Evolutionary conservation across 305 asterid genomes (phyloP), one percentile per base, ranked within the genome.

Genomic region (Lippia alba): DNA sequence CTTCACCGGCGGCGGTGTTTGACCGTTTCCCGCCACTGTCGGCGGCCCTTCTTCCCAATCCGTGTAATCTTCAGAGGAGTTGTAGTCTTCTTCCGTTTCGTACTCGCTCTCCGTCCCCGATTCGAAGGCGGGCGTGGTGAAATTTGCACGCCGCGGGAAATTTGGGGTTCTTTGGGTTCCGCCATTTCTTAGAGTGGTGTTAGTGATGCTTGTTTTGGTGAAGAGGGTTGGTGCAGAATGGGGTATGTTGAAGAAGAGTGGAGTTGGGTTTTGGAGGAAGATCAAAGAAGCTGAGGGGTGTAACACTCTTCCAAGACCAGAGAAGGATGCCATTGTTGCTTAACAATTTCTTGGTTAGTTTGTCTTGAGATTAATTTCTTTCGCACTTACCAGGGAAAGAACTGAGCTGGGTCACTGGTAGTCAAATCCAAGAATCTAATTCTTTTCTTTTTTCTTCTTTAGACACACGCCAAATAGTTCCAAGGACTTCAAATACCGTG

Each of bases 71-170:
- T 73, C 85, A 39, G 40, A 12, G 3, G 75, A 72, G 6, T 51
- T 71, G 1, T 62, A 61, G 4, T 78, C 85, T 51, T 41, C 71
- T 44, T 82, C 87, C 8, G 89, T 66, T 66, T 86, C 91, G 58
- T 70, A 70, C 33, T 68, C 85, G 20, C 68, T 76, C 8, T 76
- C 82, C 9, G 82, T 67, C 61, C 76, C 87, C 7, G 78, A 77
- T 20, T 50, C 72, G 36, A 45, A 4, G 40, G 64, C 39, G 40
- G 68, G 40, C 41, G 61, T 5, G 49, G 15, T 67, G 63, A 53
- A 67, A 30, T 59, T 36, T n/a, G 74, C 20, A 16, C 79, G 72
- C 15, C 40, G 76, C 54, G 53, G 44, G 50, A 56, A 5, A 62
- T 44, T 6, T n/a, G 67, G 66, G 10, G 57, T 63, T 14, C 14